A percentile compares a stretch with the other conserved stretches of the same genome.
phyloP scores from a whole-genome alignment of 2,329 filamentous ascomycete genomes.

The Claviceps sp. region DNA sequence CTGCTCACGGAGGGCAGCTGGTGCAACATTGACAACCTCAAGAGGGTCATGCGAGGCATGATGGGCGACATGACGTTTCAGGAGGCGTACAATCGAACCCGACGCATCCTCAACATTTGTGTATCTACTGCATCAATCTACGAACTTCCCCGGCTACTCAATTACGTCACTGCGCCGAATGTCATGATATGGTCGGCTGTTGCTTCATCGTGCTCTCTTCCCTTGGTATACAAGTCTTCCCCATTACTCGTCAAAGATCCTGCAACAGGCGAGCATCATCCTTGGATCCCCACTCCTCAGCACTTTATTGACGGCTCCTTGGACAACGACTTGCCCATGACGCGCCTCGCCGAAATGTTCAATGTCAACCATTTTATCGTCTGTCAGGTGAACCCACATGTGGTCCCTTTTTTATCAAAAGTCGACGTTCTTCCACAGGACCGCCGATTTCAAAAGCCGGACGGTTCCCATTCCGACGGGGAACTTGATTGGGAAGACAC shows the following conservation, averaged over 20 bases:
- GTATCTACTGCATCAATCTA: slow-evolving; percentile 81
- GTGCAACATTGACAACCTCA: slow-evolving; percentile 73
- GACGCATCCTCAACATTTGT: slow-evolving; percentile 83
- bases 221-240: slow-evolving; percentile 68
- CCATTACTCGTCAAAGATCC: slow-evolving; percentile 76
- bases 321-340: slow-evolving; percentile 88
- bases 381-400: slow-evolving; percentile 90
- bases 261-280: slow-evolving; percentile 58
- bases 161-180: slow-evolving; percentile 87
- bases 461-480: slow-evolving; percentile 15
- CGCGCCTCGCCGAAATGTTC: slow-evolving; percentile 82
- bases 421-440: slow-evolving; percentile 46
- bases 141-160: slow-evolving; percentile 74
- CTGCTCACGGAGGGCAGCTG: slow-evolving; percentile 72
- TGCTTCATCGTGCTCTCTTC: slow-evolving; percentile 89
- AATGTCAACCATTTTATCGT: slow-evolving; percentile 98
- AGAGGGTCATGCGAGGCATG: slow-evolving; percentile 64
- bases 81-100: slow-evolving; percentile 89
- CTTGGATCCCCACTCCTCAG: slow-evolving; percentile 78
- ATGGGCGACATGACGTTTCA: slow-evolving; percentile 88
- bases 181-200: slow-evolving; percentile 95
- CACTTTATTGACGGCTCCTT: slow-evolving; percentile 91
- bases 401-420: slow-evolving; percentile 69
- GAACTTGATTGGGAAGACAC: slow-evolving; percentile 48
- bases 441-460: slow-evolving; percentile 12